These are phyloP conservation scores for Tetrapisispora phaffii DNA, from an alignment of 805 yeast species.

Conservation along the genomic window DNA sequence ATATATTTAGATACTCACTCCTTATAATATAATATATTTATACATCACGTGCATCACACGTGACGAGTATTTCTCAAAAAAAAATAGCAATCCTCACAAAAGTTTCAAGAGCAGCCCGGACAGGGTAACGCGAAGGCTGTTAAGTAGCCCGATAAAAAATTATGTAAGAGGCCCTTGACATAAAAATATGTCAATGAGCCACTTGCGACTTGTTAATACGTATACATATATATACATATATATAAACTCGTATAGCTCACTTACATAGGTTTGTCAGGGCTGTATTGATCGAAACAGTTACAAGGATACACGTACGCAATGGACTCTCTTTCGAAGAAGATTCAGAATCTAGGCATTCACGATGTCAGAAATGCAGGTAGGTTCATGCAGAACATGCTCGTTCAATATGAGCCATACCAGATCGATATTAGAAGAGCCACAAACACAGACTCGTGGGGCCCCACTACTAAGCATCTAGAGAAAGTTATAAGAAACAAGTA, in stretches of 20 bases:
- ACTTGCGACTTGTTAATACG: too few species aligned
- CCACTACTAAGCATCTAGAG: constrained; percentile 35
- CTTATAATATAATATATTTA: neutral
- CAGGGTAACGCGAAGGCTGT: neutral
- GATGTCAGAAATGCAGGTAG: constrained; percentile 34
- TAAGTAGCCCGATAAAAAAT: neutral
- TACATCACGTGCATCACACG: neutral
- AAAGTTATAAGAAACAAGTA: constrained; percentile 26
- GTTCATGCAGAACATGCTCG: constrained; percentile 31
- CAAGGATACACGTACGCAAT: constrained; percentile 6
- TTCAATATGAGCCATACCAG: constrained; percentile 32
- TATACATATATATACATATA: too few species aligned
- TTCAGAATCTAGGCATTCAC: constrained; percentile 30
- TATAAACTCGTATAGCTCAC: neutral
- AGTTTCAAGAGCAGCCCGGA: neutral
- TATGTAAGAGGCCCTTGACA: too few species aligned
- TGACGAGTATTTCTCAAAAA: neutral
- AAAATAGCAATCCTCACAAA: neutral
- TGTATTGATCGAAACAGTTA: neutral
- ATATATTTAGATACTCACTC: neutral
- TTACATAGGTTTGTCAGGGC: neutral
- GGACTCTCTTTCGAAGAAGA: constrained; percentile 28
- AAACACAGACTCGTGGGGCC: constrained; percentile 47
- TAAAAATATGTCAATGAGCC: too few species aligned
- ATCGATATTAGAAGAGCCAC: constrained; percentile 37